phyloP scores from a whole-genome alignment of 2,329 filamentous ascomycete species.

The Ceratocystis albifundus region DNA sequence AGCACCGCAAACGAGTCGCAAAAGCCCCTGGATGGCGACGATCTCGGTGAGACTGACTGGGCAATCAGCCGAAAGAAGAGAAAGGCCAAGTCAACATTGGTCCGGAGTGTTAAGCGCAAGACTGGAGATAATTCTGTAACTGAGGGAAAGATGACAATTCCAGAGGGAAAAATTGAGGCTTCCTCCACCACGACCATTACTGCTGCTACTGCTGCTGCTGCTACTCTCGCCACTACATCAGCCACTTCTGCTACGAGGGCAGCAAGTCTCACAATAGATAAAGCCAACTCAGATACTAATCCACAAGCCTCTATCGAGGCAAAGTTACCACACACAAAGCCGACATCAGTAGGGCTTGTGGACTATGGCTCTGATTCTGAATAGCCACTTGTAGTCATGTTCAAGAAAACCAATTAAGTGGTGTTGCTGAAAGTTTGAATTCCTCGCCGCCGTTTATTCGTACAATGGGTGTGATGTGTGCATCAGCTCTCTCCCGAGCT shows the following conservation, averaged over 20 bases:
- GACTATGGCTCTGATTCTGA: conserved; percentile 41
- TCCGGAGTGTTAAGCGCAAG: conserved; percentile 32
- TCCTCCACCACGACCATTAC: background rate
- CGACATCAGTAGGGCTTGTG: conserved; percentile 35
- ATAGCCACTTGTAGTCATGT: conserved; percentile 1
- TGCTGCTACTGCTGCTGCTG: background rate
- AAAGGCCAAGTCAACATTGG: conserved; percentile 16
- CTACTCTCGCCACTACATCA: background rate
- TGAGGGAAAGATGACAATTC: background rate
- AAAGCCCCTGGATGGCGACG: conserved; percentile 25
- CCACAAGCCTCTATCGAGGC: background rate
- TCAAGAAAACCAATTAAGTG: background rate
- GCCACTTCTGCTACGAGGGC: background rate
- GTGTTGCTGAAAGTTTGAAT: background rate
- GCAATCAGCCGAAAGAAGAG: conserved; percentile 29
- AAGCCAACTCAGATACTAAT: background rate
- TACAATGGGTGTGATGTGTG: conserved; percentile 10
- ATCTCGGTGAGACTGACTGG: conserved; percentile 24
- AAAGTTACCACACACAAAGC: conserved; percentile 20
- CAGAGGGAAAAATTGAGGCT: background rate
- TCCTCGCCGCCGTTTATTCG: conserved; percentile 8
- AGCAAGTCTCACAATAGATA: background rate
- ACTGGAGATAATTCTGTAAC: conserved; percentile 23
- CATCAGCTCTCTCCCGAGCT: background rate
- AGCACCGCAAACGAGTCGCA: conserved; percentile 24